phyloP scores from a whole-genome alignment of 2,329 filamentous ascomycete species.

The Fusarium odoratissimum region DNA sequence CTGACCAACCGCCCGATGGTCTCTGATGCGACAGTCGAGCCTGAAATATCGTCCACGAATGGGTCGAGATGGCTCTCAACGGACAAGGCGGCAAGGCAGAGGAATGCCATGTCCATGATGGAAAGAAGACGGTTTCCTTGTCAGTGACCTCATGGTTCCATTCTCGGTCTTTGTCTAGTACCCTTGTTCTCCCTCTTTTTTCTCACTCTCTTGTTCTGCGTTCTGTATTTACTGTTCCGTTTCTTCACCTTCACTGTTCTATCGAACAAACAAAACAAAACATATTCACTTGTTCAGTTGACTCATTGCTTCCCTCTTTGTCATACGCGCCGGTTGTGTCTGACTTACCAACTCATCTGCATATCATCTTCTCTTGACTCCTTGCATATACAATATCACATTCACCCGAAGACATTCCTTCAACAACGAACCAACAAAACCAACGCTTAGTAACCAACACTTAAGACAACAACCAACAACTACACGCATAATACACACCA shows the following conservation, averaged over 20 bases:
- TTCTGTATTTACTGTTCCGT: conserved; percentile 19
- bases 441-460: conserved; percentile 6
- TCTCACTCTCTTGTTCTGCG: conserved; percentile 5
- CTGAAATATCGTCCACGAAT: conserved; percentile 22
- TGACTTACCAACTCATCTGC: conserved; percentile 14
- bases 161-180: conserved; percentile 23
- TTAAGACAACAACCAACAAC: conserved; percentile 9
- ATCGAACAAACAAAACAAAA: conserved; percentile 30
- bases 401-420: not conserved
- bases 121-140: not conserved
- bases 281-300: conserved; percentile 24
- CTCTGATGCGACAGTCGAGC: conserved; percentile 26
- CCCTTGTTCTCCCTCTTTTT: conserved; percentile 7
- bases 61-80: conserved; percentile 27
- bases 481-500: conserved; percentile 5
- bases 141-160: conserved; percentile 31
- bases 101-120: conserved; percentile 1
- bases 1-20: conserved; percentile 22
- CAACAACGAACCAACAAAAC: conserved; percentile 4
- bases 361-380: not conserved
- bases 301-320: conserved; percentile 9
- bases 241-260: conserved; percentile 9
- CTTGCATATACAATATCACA: conserved; percentile 13
- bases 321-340: conserved; percentile 37
- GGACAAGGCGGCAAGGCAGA: conserved; percentile 18